Evolutionary conservation across 352 stramenopile species (phyloP), one percentile per base, ranked within the genome.

Genomic region (Peronospora farinosa): DNA sequence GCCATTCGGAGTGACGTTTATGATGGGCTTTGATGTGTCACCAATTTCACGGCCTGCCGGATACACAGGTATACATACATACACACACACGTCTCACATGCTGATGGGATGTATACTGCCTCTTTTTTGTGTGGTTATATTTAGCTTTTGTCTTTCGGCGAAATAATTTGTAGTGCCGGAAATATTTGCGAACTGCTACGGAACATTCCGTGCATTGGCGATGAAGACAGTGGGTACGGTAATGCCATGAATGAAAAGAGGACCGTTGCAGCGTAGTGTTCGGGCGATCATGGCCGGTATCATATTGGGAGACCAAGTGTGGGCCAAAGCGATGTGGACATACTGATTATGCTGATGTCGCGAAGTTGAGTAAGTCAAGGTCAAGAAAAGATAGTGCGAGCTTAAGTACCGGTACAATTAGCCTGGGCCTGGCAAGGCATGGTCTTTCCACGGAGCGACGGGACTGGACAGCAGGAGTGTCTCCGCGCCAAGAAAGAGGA

Each of bases 241-340:
- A 97, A 97, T 67, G 86, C 88, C 10, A 63, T 97, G 1, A 3
- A 21, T 21, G 19, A 3, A 3, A 21, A 21, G 19, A 21, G 19
- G 19, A 21, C 19, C 1, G 19, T 21, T 21, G 3, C 19, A 21
- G 19, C 19, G 19, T 21, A 21, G n/a, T 3, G 19, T 3, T 21
- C 75, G 85, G 39, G 85, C 86, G 1, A 87, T 88, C 3, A 96
- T 97, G 84, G 90, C 81, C 10, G 89, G 87, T 16, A 95, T 97
- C 39, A 92, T 98, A 88, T 78, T 98, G 1, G 40, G 92, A 98
- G 67, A 90, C 97, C 71, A 90, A 98, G 67, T 73, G 97, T 17
- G 47, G 81, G 12, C 92, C 92, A 16, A 98, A 97, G 67, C 67
- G 88, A 62, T 98, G 90, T 59, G 89, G 90, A 42, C 92, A 97